phyloP scores from a whole-genome alignment of 2,329 filamentous ascomycete species.

The Anisogramma anomala region DNA sequence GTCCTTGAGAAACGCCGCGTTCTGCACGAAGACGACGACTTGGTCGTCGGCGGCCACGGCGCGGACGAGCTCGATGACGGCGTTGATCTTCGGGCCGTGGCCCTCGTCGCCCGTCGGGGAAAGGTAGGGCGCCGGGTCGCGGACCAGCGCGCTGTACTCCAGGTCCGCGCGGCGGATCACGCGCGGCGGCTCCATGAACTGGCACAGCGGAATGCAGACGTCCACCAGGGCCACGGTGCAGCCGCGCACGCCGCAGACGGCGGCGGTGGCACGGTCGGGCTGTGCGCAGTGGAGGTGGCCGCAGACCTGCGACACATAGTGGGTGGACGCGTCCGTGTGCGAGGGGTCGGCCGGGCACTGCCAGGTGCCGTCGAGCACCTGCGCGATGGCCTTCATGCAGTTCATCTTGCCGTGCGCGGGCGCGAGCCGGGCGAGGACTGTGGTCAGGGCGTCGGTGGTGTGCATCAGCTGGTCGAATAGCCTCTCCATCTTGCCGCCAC shows the following conservation, averaged over 20 bases:
- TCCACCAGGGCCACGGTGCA: constrained; percentile 6
- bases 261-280: background rate
- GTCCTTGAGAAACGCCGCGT: constrained; percentile 20
- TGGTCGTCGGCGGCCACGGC: constrained; percentile 17
- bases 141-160: background rate
- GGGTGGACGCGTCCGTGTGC: background rate
- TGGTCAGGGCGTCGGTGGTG: background rate
- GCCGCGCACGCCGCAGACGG: constrained; percentile 2
- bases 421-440: constrained; percentile 2
- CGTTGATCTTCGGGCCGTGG: constrained; percentile 16
- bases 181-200: constrained; percentile 3
- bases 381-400: constrained; percentile 2
- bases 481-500: constrained; percentile 12
- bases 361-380: constrained; percentile 1
- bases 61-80: constrained; percentile 18
- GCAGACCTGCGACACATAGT: constrained; percentile 10
- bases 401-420: constrained; percentile 7
- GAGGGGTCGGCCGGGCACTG: background rate
- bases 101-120: constrained; percentile 1
- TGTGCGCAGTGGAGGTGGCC: constrained; percentile 8
- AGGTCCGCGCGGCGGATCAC: background rate
- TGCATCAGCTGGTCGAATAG: constrained; percentile 12
- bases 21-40: constrained; percentile 29
- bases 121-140: constrained; percentile 2
- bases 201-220: constrained; percentile 9